Conservation (phyloP, 2,329 filamentous ascomycete genomes). For the Colletotrichum tropicale region DNA sequence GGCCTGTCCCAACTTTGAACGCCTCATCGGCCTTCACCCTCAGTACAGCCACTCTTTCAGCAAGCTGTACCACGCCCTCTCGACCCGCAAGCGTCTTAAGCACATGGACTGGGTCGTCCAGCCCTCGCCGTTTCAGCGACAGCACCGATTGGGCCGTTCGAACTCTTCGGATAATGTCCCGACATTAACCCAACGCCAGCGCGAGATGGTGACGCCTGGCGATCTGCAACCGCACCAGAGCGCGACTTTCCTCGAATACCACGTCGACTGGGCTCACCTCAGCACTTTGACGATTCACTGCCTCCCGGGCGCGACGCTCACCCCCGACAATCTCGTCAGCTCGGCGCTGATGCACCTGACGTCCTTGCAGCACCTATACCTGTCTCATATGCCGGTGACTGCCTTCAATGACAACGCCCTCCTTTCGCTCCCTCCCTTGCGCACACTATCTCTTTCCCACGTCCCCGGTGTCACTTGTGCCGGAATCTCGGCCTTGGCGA, state of each 20-base stretch:
- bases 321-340: constrained; percentile 56
- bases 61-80: constrained; percentile 63
- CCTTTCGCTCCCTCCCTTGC: constrained; percentile 57
- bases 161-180: constrained; percentile 10
- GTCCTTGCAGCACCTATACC: constrained; percentile 60
- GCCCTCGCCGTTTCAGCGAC: constrained; percentile 36
- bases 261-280: constrained; percentile 61
- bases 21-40: constrained; percentile 58
- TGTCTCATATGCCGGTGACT: constrained; percentile 60
- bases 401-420: constrained; percentile 63
- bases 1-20: constrained; percentile 69
- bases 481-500: constrained; percentile 63
- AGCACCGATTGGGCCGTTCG: constrained; percentile 29
- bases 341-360: constrained; percentile 56
- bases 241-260: constrained; percentile 52
- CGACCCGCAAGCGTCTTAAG: constrained; percentile 58
- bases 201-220: constrained; percentile 30
- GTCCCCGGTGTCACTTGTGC: constrained; percentile 59
- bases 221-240: constrained; percentile 47
- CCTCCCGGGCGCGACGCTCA: constrained; percentile 57
- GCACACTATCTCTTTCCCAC: constrained; percentile 59
- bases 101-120: constrained; percentile 66
- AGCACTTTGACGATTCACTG: constrained; percentile 64
- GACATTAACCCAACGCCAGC: neutral
- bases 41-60: constrained; percentile 61